Evolutionary conservation across 495 filamentous ascomycete species (phyloP).

Genomic region (Astrothelium subdiscretum): DNA sequence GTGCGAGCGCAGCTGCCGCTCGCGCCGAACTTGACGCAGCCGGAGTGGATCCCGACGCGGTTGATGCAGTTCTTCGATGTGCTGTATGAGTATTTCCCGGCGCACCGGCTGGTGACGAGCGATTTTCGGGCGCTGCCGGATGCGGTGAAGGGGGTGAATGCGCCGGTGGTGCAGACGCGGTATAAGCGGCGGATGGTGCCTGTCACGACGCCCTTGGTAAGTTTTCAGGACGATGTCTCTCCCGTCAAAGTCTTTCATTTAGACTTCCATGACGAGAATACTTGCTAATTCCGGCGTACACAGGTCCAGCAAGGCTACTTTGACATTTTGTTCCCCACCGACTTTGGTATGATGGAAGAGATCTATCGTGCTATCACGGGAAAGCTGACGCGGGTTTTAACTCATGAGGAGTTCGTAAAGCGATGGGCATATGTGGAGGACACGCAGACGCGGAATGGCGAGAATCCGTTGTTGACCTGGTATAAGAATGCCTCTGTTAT

Average conservation of each 20-base stretch:
- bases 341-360: slow-evolving; percentile 78
- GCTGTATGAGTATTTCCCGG: slow-evolving; percentile 72
- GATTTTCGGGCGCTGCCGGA: slow-evolving; percentile 85
- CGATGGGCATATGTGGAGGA: slow-evolving; percentile 85
- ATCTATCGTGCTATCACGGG: slow-evolving; percentile 87
- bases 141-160: slow-evolving; percentile 69
- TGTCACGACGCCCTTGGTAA: slow-evolving; percentile 80
- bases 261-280: background rate
- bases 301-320: slow-evolving; percentile 97
- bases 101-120: slow-evolving; percentile 73
- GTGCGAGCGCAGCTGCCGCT: slow-evolving; percentile 56
- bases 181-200: slow-evolving; percentile 77
- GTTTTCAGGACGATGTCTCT: slow-evolving; percentile 20
- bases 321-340: slow-evolving; percentile 95
- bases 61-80: slow-evolving; percentile 96
- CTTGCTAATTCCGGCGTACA: background rate
- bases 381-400: slow-evolving; percentile 70
- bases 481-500: slow-evolving; percentile 89
- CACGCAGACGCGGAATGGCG: slow-evolving; percentile 75
- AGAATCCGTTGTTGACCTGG: slow-evolving; percentile 88
- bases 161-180: slow-evolving; percentile 90
- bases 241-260: background rate
- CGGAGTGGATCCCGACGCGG: slow-evolving; percentile 88
- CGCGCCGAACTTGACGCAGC: slow-evolving; percentile 56
- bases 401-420: slow-evolving; percentile 81